Percentiles rank a stretch among this genome's conserved stretches.
These are phyloP conservation scores for Tuber umbilicatum DNA, from an alignment of 495 filamentous ascomycete species.

Conservation along the genomic window DNA sequence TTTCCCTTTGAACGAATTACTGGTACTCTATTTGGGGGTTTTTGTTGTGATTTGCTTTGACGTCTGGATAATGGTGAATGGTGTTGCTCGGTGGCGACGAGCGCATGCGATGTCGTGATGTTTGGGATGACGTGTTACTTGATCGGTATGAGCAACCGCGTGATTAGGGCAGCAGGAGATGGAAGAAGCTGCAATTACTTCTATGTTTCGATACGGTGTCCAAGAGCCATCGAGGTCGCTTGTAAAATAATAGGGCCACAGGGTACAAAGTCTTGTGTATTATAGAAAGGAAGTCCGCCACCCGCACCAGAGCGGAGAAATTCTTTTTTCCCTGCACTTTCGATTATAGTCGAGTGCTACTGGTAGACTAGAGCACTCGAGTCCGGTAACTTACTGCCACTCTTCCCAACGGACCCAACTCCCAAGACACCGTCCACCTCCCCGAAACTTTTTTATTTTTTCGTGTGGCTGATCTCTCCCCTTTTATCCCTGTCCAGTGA, in stretches of 20 bases:
- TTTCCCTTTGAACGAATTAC: background rate
- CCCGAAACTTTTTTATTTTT: background rate
- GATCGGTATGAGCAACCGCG: background rate
- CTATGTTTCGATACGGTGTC: too few species aligned
- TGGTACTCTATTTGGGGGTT: background rate
- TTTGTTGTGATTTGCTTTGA: background rate
- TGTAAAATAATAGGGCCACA: background rate
- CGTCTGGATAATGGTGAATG: background rate
- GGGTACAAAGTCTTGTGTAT: background rate
- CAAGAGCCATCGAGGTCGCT: background rate
- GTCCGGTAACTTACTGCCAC: too few species aligned
- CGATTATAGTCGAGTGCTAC: too few species aligned
- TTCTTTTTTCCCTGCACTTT: background rate
- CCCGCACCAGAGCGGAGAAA: background rate
- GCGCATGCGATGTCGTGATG: slow-evolving; percentile 4
- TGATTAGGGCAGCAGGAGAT: background rate
- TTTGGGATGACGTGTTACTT: background rate
- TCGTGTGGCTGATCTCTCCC: slow-evolving; percentile 22
- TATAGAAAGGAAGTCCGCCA: background rate
- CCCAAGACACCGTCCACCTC: background rate
- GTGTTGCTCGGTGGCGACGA: slow-evolving; percentile 1
- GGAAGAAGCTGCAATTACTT: background rate
- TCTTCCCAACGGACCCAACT: too few species aligned
- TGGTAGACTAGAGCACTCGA: too few species aligned
- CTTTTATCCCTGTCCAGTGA: slow-evolving; percentile 11